A percentile compares a stretch with the other conserved stretches of the same genome.
These are phyloP conservation scores for Nepenthes alata DNA, from an alignment of 179 eudicot genomes.

Conservation along the genomic window DNA sequence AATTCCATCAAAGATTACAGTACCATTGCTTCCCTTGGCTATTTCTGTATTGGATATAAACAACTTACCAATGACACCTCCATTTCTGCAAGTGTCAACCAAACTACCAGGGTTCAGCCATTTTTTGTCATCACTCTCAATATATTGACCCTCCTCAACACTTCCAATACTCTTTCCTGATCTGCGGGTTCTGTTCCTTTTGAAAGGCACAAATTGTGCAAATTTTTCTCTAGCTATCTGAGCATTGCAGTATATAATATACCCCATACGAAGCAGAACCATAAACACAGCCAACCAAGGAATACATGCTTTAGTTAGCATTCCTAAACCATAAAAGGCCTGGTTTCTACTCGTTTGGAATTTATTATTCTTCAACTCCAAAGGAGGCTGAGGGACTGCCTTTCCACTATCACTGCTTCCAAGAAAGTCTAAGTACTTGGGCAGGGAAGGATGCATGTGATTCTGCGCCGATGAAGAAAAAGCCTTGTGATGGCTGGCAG, in stretches of 20 bases:
- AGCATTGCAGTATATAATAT: constrained; percentile 14
- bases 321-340: constrained; percentile 9
- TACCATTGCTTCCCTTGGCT: constrained; percentile 95
- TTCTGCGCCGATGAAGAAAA: constrained; percentile 14
- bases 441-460: constrained; percentile 17
- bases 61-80: constrained; percentile 57
- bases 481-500: constrained; percentile 16
- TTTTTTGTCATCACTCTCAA: constrained; percentile 22
- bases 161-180: constrained; percentile 33
- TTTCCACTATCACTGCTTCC: constrained; percentile 8
- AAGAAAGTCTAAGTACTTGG: constrained; percentile 14
- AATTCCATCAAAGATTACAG: constrained; percentile 78
- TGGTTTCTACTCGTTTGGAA: constrained; percentile 8
- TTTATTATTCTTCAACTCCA: constrained; percentile 4
- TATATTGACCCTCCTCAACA: constrained; percentile 24
- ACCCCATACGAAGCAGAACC: constrained; percentile 22
- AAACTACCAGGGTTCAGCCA: constrained; percentile 40
- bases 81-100: constrained; percentile 27
- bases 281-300: constrained; percentile 24
- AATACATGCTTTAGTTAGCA: constrained; percentile 15
- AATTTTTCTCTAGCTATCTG: constrained; percentile 9
- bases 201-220: constrained; percentile 26
- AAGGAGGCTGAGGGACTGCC: constrained; percentile 10
- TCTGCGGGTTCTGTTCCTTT: constrained; percentile 56
- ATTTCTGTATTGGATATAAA: constrained; percentile 57